Base-by-base conservation (phyloP, 768 basidiomycete genomes). In the Collybia nuda region DNA sequence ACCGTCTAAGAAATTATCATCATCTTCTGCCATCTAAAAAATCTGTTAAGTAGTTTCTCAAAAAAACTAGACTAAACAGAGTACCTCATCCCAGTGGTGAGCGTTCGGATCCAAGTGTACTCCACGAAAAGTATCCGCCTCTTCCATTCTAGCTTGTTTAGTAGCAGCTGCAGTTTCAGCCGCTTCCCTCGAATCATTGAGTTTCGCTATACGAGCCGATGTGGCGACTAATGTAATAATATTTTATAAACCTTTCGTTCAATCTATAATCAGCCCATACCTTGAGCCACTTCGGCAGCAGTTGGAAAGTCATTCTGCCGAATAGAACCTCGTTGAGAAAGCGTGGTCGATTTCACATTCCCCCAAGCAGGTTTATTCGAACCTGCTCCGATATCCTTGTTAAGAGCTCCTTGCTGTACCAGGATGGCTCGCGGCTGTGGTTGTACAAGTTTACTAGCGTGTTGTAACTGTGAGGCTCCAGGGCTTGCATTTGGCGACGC, bases 51-150 rank as follows among this genome's bases (percentile, higher is more conserved):
- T 40, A n/a, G n/a, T 40, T 51, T 6, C 56, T 46, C 9, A 26
- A 42, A 22, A 19, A 42, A 29, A 50, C 48, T 7, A 48, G 46
- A 15, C 18, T 15, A 53, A 11, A 6, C 15, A 36, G 69, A 89
- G 54, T 55, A 98, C 95, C 80, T 97, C 94, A 59, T 98, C 97
- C 97, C 97, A 99, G 64, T 98, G 94, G 63, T 93, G 90, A 2
- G 90, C 85, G 59, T 95, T 95, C 43, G 94, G 91, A 68, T 97
- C 87, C 41, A 98, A 72, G 67, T 98, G 94, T 1, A 93, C 86
- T 0, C 95, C 95, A 35, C 94, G 81, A 70, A 99, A 99, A 0
- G 94, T 88, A 66, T 97, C 96, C 6, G 94, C 86, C 59, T 92
- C 90, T 63, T 93, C 88, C 47, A 84, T 69, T 37, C 86, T 70